Percentiles rank a stretch among this genome's conserved stretches.
These are phyloP conservation scores for Sporodiniella umbellata DNA, from an alignment of 371 early-diverging fungal genomes.

Conservation along the genomic window DNA sequence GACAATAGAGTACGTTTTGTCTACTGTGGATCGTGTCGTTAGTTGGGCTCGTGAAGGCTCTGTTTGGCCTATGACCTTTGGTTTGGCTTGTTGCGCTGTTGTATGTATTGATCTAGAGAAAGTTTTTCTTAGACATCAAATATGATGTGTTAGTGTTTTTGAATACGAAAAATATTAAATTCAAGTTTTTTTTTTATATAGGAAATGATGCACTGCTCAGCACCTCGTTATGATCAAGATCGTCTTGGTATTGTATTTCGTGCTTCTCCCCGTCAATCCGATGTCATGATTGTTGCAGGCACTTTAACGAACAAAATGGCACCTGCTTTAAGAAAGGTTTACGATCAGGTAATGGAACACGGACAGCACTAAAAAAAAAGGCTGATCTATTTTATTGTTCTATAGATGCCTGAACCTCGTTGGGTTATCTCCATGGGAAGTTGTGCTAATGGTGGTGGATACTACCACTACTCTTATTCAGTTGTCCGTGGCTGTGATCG, in stretches of 20 bases:
- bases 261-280: conserved; percentile 96
- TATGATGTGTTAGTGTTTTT: too few species aligned
- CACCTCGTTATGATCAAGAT: conserved; percentile 97
- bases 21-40: conserved; percentile 88
- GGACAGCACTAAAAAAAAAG: background rate
- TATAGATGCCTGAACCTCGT: conserved; percentile 93
- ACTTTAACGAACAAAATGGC: conserved; percentile 99
- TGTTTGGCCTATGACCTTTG: conserved; percentile 98
- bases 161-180: too few species aligned
- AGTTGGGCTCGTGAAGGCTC: conserved; percentile 95
- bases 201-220: conserved; percentile 98
- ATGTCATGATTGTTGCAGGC: conserved; percentile 99
- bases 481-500: conserved; percentile 96
- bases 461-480: conserved; percentile 97
- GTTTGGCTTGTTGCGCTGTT: conserved; percentile 96
- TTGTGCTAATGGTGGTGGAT: conserved; percentile 98
- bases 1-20: conserved; percentile 66
- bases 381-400: background rate
- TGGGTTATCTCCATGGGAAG: conserved; percentile 99
- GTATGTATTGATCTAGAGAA: conserved; percentile 16
- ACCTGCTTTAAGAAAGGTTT: conserved; percentile 94
- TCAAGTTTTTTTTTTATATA: conserved; percentile 22
- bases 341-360: conserved; percentile 69
- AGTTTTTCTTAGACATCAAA: conserved; percentile 53
- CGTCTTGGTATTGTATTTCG: conserved; percentile 97